These are phyloP conservation scores for Chrysopogon serrulatus DNA, from an alignment of 176 grass and related monocot genomes.

Conservation along the genomic window DNA sequence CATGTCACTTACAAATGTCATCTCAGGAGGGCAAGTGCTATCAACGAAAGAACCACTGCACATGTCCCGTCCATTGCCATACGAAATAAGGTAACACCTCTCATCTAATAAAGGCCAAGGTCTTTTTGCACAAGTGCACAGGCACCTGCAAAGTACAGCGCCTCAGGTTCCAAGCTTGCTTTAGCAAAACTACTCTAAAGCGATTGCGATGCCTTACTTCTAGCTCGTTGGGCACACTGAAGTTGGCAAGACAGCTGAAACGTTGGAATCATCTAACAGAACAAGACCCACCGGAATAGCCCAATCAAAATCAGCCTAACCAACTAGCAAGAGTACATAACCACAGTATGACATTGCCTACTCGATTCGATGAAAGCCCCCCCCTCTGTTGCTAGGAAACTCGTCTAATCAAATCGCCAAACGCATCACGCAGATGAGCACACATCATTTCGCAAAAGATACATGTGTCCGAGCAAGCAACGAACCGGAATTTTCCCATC, in stretches of 20 bases:
- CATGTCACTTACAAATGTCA: not conserved
- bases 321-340: not conserved
- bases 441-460: not conserved
- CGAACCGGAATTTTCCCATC: not conserved
- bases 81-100: not conserved
- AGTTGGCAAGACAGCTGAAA: not conserved
- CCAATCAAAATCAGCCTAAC: not conserved
- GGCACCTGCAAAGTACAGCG: not conserved
- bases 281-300: not conserved
- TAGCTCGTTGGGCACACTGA: constrained; percentile 11
- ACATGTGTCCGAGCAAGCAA: not conserved
- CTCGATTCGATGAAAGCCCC: not conserved
- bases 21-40: not conserved
- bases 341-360: not conserved
- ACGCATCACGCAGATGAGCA: not conserved
- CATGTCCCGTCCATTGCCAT: constrained; percentile 7
- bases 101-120: constrained; percentile 28
- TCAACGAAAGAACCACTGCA: not conserved
- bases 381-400: not conserved
- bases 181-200: constrained; percentile 14
- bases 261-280: constrained; percentile 10
- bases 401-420: not conserved
- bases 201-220: not conserved
- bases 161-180: constrained; percentile 7
- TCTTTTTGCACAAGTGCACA: constrained; percentile 1